Percentiles rank a stretch among this genome's conserved stretches.
Conservation (phyloP, 805 yeast species). For the Metschnikowia sp. region DNA sequence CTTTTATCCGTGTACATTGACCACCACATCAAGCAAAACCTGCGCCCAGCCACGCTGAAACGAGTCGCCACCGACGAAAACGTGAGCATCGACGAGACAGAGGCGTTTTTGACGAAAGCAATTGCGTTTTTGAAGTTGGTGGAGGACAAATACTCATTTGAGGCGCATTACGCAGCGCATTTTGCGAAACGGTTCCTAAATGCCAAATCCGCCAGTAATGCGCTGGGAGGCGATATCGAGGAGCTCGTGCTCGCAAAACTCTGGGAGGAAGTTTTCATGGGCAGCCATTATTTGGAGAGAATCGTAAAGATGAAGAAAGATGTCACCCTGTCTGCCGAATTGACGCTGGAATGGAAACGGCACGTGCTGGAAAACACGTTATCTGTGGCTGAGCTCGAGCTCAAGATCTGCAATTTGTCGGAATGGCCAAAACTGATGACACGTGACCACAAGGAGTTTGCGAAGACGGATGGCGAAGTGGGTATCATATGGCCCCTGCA, state of each 20-base stretch:
- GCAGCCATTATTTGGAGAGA: constrained; percentile 67
- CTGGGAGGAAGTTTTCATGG: constrained; percentile 66
- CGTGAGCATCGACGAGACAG: constrained; percentile 22
- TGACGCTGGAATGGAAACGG: constrained; percentile 39
- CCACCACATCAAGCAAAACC: constrained; percentile 33
- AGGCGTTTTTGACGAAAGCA: constrained; percentile 49
- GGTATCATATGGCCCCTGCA: constrained; percentile 40
- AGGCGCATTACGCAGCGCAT: constrained; percentile 79
- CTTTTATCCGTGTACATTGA: constrained; percentile 40
- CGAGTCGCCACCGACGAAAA: constrained; percentile 5
- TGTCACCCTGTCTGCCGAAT: constrained; percentile 46
- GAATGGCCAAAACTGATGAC: constrained; percentile 49
- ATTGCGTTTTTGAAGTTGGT: constrained; percentile 63
- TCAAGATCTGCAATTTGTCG: constrained; percentile 41
- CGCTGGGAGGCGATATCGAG: constrained; percentile 51
- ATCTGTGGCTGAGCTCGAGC: constrained; percentile 31
- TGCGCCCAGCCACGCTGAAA: constrained; percentile 22
- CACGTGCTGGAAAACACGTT: constrained; percentile 12
- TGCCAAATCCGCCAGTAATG: constrained; percentile 24
- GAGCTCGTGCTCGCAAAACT: constrained; percentile 62
- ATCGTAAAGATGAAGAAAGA: constrained; percentile 87
- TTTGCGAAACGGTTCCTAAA: constrained; percentile 70
- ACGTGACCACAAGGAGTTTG: constrained; percentile 36
- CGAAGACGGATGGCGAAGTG: constrained; percentile 18
- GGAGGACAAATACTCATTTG: constrained; percentile 82